Conservation (phyloP, 768 basidiomycete species). For the Gyrodon lividus region DNA sequence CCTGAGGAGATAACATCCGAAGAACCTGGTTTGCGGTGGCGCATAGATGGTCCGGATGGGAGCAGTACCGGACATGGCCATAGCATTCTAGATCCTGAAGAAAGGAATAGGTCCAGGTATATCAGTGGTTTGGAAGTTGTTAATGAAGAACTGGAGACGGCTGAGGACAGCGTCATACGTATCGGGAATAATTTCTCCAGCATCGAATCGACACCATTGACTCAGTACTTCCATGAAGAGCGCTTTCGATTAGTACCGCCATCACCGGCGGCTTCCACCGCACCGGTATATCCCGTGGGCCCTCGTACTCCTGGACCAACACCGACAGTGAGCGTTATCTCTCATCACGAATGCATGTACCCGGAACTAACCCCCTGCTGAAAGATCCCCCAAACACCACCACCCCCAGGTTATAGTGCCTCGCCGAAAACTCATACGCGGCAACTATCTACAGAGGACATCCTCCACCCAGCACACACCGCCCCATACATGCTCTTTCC, state of each 20-base stretch:
- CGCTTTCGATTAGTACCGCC: not conserved
- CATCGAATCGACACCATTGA: constrained; percentile 13
- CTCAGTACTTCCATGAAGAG: constrained; percentile 8
- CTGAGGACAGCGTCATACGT: constrained; percentile 13
- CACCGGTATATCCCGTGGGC: constrained; percentile 4
- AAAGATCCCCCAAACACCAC: constrained; percentile 10
- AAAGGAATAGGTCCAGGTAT: not conserved
- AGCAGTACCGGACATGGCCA: constrained; percentile 23
- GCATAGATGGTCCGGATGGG: constrained; percentile 25
- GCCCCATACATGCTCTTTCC: constrained; percentile 38
- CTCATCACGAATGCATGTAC: not conserved
- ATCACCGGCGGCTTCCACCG: not conserved
- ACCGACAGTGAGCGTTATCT: not conserved
- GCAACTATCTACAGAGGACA: constrained; percentile 25
- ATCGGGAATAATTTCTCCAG: constrained; percentile 21
- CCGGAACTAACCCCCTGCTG: not conserved
- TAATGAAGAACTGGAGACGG: constrained; percentile 12
- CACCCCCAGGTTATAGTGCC: constrained; percentile 16
- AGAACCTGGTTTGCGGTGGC: constrained; percentile 22
- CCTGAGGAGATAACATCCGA: constrained; percentile 25
- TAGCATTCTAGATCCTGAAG: constrained; percentile 10
- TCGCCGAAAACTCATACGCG: constrained; percentile 11
- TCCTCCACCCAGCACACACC: constrained; percentile 14
- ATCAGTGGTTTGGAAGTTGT: constrained; percentile 4
- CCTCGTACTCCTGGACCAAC: not conserved